These are phyloP conservation scores for Pleurotus cornucopiae DNA, from an alignment of 768 basidiomycete species.

Conservation along the genomic window DNA sequence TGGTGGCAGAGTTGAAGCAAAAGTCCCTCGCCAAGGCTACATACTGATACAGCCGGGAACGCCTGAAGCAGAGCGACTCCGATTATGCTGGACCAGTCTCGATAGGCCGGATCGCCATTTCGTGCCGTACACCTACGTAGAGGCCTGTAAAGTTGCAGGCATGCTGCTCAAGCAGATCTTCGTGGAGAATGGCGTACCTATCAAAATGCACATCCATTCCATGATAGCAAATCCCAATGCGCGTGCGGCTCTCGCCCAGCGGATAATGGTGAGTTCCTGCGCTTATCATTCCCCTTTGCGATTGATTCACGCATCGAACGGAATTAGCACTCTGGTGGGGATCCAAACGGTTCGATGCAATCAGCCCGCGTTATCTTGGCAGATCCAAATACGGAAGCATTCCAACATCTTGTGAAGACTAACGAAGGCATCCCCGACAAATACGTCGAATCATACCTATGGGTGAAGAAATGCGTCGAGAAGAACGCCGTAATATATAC, in stretches of 20 bases:
- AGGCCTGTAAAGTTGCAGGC: conserved; percentile 79
- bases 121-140: conserved; percentile 78
- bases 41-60: conserved; percentile 68
- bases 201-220: conserved; percentile 76
- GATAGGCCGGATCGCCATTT: conserved; percentile 76
- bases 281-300: neutral
- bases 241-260: conserved; percentile 56
- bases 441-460: conserved; percentile 75
- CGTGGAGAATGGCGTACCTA: conserved; percentile 56
- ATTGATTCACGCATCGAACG: neutral
- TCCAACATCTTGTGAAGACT: conserved; percentile 66
- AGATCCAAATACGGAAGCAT: conserved; percentile 75
- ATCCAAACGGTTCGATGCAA: conserved; percentile 66
- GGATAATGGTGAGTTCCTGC: conserved; percentile 55
- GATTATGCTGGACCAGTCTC: conserved; percentile 62
- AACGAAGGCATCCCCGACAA: conserved; percentile 70
- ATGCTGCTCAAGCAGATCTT: conserved; percentile 76
- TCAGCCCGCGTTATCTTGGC: conserved; percentile 75
- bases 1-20: conserved; percentile 73
- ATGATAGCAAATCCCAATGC: conserved; percentile 80
- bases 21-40: conserved; percentile 75
- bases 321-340: conserved; percentile 73
- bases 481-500: conserved; percentile 62
- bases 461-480: conserved; percentile 83
- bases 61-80: conserved; percentile 69